Evolutionary conservation across 192 early-diverging fungal species (phyloP).

Genomic region (Chytriomyces sp.): DNA sequence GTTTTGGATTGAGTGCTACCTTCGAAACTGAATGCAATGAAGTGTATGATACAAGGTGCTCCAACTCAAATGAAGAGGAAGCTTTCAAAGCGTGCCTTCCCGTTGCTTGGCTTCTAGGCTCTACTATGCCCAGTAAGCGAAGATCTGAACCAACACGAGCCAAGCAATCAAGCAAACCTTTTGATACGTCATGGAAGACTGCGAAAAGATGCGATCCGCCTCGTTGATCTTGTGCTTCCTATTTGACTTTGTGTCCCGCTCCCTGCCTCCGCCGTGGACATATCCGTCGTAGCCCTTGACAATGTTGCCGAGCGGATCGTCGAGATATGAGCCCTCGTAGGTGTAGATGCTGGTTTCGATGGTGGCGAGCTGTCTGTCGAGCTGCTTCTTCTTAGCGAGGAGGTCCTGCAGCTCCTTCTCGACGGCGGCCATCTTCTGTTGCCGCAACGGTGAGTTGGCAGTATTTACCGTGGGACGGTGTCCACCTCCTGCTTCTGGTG

Average conservation of each 20-base stretch:
- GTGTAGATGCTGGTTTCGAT: constrained; percentile 35
- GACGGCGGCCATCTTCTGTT: background rate
- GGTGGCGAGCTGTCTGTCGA: constrained; percentile 26
- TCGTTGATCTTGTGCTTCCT: constrained; percentile 17
- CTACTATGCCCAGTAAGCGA: no score
- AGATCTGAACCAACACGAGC: no score
- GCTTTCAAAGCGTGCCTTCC: no score
- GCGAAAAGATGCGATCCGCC: constrained; percentile 17
- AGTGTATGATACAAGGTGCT: no score
- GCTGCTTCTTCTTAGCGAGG: constrained; percentile 28
- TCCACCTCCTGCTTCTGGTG: constrained; percentile 14
- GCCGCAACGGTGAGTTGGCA: background rate
- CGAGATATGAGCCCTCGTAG: constrained; percentile 34
- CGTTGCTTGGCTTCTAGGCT: no score
- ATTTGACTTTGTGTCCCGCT: background rate
- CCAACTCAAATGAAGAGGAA: no score
- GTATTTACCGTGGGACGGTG: background rate
- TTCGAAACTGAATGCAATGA: no score
- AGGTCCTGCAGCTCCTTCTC: constrained; percentile 29
- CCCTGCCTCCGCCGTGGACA: constrained; percentile 1
- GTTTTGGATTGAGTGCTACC: no score
- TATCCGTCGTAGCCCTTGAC: constrained; percentile 29
- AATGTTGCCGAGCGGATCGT: constrained; percentile 30
- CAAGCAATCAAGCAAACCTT: no score
- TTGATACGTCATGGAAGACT: constrained; percentile 11